A percentile compares a stretch with the other conserved stretches of the same genome.
Conservation (phyloP, 768 basidiomycete species). For the Tephrocybe sp. region DNA sequence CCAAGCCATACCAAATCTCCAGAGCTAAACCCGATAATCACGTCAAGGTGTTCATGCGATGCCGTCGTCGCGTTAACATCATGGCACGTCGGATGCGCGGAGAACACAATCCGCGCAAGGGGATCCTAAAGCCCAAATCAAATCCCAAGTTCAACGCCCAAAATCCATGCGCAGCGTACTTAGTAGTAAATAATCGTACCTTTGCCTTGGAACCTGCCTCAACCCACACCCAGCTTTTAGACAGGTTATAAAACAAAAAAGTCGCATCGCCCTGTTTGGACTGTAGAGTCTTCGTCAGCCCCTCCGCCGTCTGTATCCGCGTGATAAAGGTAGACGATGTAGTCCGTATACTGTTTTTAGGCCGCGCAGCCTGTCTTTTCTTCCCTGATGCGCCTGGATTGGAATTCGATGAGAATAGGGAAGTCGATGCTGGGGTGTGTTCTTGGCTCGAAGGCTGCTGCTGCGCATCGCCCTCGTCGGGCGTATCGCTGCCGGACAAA, state of each 20-base stretch:
- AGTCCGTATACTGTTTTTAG: constrained; percentile 89
- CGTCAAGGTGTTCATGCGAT: constrained; percentile 74
- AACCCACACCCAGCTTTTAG: constrained; percentile 82
- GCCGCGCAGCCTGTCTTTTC: constrained; percentile 61
- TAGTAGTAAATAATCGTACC: constrained; percentile 38
- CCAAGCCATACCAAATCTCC: constrained; percentile 98
- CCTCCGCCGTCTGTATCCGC: constrained; percentile 79
- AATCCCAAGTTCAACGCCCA: background rate
- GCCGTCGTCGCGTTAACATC: constrained; percentile 81
- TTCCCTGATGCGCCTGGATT: constrained; percentile 42
- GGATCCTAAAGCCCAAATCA: constrained; percentile 90
- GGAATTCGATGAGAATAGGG: constrained; percentile 39
- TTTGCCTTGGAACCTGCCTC: constrained; percentile 85
- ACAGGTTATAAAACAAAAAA: constrained; percentile 85
- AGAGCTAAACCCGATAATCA: constrained; percentile 88
- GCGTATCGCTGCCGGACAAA: constrained; percentile 80
- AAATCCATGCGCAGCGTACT: constrained; percentile 10
- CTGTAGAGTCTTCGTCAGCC: constrained; percentile 64
- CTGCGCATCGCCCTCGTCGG: constrained; percentile 51
- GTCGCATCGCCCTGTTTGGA: constrained; percentile 83
- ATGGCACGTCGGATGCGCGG: constrained; percentile 87
- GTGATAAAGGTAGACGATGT: constrained; percentile 93
- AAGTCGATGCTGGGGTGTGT: constrained; percentile 31
- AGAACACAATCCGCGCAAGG: constrained; percentile 80
- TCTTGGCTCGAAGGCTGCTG: constrained; percentile 35